These are phyloP conservation scores for Shiraia bambusicola DNA, from an alignment of 2,329 filamentous ascomycete genomes.

Conservation along the genomic window DNA sequence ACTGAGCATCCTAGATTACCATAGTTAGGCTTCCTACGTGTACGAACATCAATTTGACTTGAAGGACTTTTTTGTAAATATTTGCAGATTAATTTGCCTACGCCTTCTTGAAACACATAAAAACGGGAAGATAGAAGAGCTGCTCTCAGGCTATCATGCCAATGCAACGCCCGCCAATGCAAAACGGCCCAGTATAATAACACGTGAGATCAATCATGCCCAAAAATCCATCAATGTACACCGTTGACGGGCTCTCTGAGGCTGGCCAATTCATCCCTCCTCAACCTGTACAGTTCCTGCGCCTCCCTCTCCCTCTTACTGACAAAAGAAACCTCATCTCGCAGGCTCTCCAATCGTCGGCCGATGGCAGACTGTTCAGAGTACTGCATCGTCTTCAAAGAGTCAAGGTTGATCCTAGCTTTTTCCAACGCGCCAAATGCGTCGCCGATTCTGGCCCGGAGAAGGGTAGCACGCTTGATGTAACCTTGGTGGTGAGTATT, in stretches of 20 bases:
- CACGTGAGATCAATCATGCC: neutral
- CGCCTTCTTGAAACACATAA: conserved; percentile 3
- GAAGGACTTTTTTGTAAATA: neutral
- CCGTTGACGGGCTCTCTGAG: conserved; percentile 50
- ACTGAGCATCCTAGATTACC: too few species aligned
- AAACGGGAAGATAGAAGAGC: too few species aligned
- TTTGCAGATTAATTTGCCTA: conserved; percentile 7
- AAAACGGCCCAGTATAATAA: neutral
- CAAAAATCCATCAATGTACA: conserved; percentile 28
- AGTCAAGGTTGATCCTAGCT: conserved; percentile 69
- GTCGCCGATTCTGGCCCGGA: conserved; percentile 76
- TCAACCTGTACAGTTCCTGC: conserved; percentile 77
- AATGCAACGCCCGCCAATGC: neutral
- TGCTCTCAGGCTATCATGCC: neutral
- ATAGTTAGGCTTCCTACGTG: too few species aligned
- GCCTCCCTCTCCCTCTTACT: conserved; percentile 83
- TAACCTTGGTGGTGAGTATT: conserved; percentile 85
- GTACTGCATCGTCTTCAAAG: conserved; percentile 73
- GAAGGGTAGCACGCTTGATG: conserved; percentile 76
- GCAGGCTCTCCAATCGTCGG: conserved; percentile 69
- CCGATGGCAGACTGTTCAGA: conserved; percentile 77
- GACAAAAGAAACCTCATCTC: conserved; percentile 81
- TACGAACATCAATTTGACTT: too few species aligned
- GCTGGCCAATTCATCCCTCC: conserved; percentile 74
- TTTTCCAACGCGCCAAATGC: conserved; percentile 74